Conservation (phyloP, 306 rosid species). For the Aeschynomene evenia region DNA sequence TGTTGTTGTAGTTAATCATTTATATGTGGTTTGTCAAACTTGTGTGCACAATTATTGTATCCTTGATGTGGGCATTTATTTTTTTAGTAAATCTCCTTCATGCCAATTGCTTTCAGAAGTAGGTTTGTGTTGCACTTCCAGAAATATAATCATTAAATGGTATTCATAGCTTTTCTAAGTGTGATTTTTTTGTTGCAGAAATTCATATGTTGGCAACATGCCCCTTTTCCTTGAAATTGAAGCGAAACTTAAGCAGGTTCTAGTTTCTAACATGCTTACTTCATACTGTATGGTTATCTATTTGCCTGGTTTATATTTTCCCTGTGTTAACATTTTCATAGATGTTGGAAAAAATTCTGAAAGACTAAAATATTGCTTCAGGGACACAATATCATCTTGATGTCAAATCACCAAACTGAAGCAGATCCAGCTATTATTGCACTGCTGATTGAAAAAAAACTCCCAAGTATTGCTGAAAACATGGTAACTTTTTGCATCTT, state of each 20-base stretch:
- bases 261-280: slow-evolving; percentile 26
- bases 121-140: slow-evolving; percentile 23
- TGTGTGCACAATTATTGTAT: not conserved
- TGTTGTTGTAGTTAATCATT: no score
- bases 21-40: not conserved
- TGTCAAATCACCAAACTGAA: slow-evolving; percentile 98
- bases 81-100: not conserved
- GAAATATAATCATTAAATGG: slow-evolving; percentile 19
- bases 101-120: slow-evolving; percentile 15
- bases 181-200: slow-evolving; percentile 62
- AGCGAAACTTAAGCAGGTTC: slow-evolving; percentile 82
- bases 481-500: slow-evolving; percentile 51
- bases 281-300: slow-evolving; percentile 20
- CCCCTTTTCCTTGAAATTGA: slow-evolving; percentile 80
- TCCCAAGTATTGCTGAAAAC: slow-evolving; percentile 74
- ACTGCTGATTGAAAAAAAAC: slow-evolving; percentile 74
- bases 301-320: slow-evolving; percentile 22
- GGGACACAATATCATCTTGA: slow-evolving; percentile 94
- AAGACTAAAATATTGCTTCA: slow-evolving; percentile 42
- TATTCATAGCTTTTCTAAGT: slow-evolving; percentile 15
- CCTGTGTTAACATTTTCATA: slow-evolving; percentile 19
- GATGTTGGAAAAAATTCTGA: slow-evolving; percentile 27
- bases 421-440: slow-evolving; percentile 97
- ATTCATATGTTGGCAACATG: slow-evolving; percentile 88
- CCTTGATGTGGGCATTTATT: not conserved